Evolutionary conservation across 2,329 filamentous ascomycete species (phyloP), one percentile per base, ranked within the genome.

Genomic region (Exserohilum rostratum): DNA sequence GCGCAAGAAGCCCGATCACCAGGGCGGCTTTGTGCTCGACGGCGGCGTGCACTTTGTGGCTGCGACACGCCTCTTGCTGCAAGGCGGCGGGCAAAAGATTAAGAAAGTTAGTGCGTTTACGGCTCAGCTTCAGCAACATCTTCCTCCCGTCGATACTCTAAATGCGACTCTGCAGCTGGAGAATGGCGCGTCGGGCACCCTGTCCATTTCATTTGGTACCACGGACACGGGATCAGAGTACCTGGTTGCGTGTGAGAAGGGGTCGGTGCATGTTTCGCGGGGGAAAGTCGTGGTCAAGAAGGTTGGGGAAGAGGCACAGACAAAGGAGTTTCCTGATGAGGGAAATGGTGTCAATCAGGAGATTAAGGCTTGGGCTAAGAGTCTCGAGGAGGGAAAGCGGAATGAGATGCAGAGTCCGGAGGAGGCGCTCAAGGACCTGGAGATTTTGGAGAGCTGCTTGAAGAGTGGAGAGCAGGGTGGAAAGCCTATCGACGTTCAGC

Each of bases 21-120:
- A 91, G 73, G 90, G 90, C 50, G 90, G 90, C 0, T 92, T 91
- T 69, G 72, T 92, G 50, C 83, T 93, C 2, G 90, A 93, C 67
- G 88, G 85, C 12, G 90, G 90, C 38, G 88, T 93, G 22, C 90
- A 93, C 72, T 87, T 85, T 56, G 78, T 87, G 6, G 89, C 89
- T 6, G 86, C 77, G 0, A 80, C 87, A 45, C 79, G 89, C 13
- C 71, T 83, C 29, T 68, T 93, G 37, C 76, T 91, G 2, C 48
- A 55, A 78, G 79, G 15, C 57, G 68, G 57, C 1, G 62, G 74
- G 0, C 76, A 78, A 3, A 77, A 82, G 42, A 75, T 79, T 7
- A 76, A 75, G 11, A 77, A 74, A 30, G 73, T 88, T 3, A 77
- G 79, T 15, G 85, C 85, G 0, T 83, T 84, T 55, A 85, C 85